These are phyloP conservation scores for Colletotrichum zoysiae DNA, from an alignment of 2,329 filamentous ascomycete genomes.

Conservation along the genomic window DNA sequence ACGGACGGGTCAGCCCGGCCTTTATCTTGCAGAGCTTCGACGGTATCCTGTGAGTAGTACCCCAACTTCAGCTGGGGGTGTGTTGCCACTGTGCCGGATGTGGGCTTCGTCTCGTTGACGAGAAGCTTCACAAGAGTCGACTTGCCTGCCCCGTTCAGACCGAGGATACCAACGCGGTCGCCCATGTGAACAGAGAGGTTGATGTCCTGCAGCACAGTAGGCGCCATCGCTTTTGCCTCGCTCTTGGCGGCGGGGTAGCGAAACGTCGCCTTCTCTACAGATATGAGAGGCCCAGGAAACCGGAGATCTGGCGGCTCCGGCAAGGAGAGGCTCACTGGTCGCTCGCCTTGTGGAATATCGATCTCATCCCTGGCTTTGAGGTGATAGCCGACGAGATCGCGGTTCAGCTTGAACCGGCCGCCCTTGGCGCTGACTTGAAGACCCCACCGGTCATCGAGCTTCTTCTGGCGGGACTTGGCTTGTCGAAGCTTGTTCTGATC, in stretches of 20 bases:
- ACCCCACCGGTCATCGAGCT: constrained; percentile 84
- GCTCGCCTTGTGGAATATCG: constrained; percentile 75
- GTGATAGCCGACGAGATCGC: constrained; percentile 76
- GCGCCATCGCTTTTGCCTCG: constrained; percentile 49
- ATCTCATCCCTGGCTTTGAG: constrained; percentile 73
- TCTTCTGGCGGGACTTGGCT: constrained; percentile 86
- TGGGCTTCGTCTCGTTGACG: constrained; percentile 69
- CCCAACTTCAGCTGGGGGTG: constrained; percentile 79
- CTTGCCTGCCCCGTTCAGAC: constrained; percentile 86
- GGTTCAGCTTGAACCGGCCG: constrained; percentile 83
- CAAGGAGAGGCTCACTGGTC: constrained; percentile 67
- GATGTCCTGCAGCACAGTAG: constrained; percentile 70
- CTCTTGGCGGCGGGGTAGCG: constrained; percentile 61
- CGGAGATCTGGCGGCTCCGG: constrained; percentile 77
- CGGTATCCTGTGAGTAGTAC: constrained; percentile 85
- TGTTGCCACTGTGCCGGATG: constrained; percentile 70
- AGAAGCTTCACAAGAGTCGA: constrained; percentile 81
- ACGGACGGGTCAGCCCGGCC: constrained; percentile 63
- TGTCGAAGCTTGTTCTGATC: constrained; percentile 90
- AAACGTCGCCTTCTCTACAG: constrained; percentile 77
- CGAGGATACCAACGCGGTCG: constrained; percentile 80
- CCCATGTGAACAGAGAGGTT: constrained; percentile 78
- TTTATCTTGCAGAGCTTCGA: constrained; percentile 72
- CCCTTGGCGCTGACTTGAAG: constrained; percentile 79
- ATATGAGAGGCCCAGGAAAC: constrained; percentile 80